Base-by-base conservation (phyloP, 1,284 basidiomycete genomes). In the Moesziomyces globuligerus region DNA sequence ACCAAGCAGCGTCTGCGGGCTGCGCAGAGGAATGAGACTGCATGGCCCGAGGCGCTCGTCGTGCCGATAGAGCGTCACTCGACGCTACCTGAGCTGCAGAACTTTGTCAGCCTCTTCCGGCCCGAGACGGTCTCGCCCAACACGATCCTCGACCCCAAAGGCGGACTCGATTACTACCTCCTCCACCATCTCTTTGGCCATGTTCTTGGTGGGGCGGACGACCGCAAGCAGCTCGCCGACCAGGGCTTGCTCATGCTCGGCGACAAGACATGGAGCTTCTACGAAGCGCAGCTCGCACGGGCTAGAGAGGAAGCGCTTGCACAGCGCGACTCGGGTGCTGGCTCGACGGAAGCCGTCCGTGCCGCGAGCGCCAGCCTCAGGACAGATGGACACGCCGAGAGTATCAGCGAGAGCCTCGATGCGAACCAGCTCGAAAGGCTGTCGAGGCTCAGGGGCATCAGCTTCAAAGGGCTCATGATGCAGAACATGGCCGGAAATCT, bases 41-140 rank as follows among this genome's bases (percentile, higher is more conserved):
- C 65, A 4, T 75, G 70, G 69, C 73, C 73, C 2, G 54, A 48
- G 36, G 49, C 48, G 8, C 32, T 72, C 1, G 44, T 67, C 7
- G 58, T 72, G 0, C 91, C 93, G 0, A 85, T 95, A 1, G 88
- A 89, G 4, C 88, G 94, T 0, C 94, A 96, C 76, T 94, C 92
- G 0, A 86, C 90, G 0, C 86, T 94, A 1, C 90, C 91, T 0
- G 94, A 97, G 78, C 86, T 97, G 1, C 88, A 89, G 64, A 83
- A 85, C 3, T 90, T 96, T 47, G 91, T 94, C 13, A 83, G 86
- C 0, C 84, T 93, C 10, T 95, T 97, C 83, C 49, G 62, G 15
- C 69, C 69, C 0, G 50, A 37, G 11, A 72, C 69, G 5, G 69
- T 72, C 6, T 72, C 69, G 7, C 65, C 70, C 3, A 72, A 72